These are phyloP conservation scores for Lentinula lateritia DNA, from an alignment of 768 basidiomycete species.

Conservation along the genomic window DNA sequence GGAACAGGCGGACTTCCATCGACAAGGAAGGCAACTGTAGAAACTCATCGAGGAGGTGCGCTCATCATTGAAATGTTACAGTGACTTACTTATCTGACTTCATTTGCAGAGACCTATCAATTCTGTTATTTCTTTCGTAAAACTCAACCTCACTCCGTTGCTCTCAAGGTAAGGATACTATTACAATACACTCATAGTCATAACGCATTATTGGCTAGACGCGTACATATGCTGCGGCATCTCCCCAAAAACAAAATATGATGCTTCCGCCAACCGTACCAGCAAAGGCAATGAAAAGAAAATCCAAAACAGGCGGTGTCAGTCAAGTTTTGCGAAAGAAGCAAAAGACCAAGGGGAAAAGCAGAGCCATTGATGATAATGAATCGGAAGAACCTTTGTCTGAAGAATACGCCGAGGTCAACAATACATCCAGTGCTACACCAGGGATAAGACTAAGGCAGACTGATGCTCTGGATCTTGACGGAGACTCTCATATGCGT, in stretches of 20 bases:
- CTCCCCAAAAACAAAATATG: constrained; percentile 14
- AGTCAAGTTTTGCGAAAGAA: constrained; percentile 19
- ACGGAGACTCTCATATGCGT: neutral
- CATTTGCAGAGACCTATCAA: constrained; percentile 71
- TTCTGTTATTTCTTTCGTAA: constrained; percentile 88
- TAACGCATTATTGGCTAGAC: constrained; percentile 23
- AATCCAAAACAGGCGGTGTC: constrained; percentile 9
- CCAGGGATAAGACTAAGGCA: neutral
- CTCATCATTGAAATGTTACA: neutral
- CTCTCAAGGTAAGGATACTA: constrained; percentile 61
- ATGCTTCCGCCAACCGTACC: constrained; percentile 14
- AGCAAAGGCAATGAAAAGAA: constrained; percentile 15
- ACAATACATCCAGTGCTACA: constrained; percentile 8
- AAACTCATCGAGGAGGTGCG: constrained; percentile 82
- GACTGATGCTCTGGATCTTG: constrained; percentile 11
- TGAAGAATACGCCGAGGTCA: constrained; percentile 18
- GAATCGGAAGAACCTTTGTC: constrained; percentile 16
- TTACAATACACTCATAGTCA: neutral
- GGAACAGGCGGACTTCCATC: constrained; percentile 32
- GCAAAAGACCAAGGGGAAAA: constrained; percentile 33
- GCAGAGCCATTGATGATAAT: constrained; percentile 17
- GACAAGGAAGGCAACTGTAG: constrained; percentile 64
- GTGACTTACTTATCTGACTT: neutral
- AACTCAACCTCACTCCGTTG: constrained; percentile 74
- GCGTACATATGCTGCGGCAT: constrained; percentile 32